Evolutionary conservation across 2,329 filamentous ascomycete genomes (phyloP).

Genomic region (Diatrype stigma): DNA sequence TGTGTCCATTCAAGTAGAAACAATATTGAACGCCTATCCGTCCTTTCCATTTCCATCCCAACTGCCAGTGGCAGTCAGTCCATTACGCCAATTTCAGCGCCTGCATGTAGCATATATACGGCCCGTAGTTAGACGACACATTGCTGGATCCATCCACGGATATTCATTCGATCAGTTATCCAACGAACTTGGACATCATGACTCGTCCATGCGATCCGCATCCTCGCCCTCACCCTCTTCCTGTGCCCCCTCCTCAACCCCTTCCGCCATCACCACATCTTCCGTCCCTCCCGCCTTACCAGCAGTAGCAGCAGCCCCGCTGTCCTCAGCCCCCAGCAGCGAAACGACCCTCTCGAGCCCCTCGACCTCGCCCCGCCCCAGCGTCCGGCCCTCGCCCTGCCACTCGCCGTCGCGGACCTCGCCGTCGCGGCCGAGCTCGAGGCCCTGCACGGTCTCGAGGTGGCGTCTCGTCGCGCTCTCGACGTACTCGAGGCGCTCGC

Average conservation of each 20-base stretch:
- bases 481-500: slow-evolving; percentile 76
- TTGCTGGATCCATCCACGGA: no score
- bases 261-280: not conserved
- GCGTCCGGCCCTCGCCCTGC: slow-evolving; percentile 50
- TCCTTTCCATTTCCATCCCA: no score
- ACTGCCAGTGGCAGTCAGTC: no score
- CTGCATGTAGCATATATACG: no score
- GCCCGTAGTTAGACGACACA: no score
- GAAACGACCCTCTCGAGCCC: slow-evolving; percentile 49
- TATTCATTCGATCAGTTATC: no score
- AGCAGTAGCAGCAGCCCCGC: not conserved
- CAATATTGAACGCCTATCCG: no score
- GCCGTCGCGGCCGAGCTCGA: slow-evolving; percentile 60
- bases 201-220: slow-evolving; percentile 22
- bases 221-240: slow-evolving; percentile 7
- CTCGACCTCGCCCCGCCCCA: slow-evolving; percentile 52
- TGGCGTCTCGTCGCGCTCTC: slow-evolving; percentile 75
- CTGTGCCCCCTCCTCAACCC: not conserved
- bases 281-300: not conserved
- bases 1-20: not conserved
- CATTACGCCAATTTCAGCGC: no score
- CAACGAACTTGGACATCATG: slow-evolving; percentile 11
- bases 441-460: slow-evolving; percentile 64
- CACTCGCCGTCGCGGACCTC: slow-evolving; percentile 63
- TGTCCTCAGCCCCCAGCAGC: slow-evolving; percentile 35